Evolutionary conservation across 2,329 filamentous ascomycete genomes (phyloP).

Genomic region (Erysiphe pulchra): DNA sequence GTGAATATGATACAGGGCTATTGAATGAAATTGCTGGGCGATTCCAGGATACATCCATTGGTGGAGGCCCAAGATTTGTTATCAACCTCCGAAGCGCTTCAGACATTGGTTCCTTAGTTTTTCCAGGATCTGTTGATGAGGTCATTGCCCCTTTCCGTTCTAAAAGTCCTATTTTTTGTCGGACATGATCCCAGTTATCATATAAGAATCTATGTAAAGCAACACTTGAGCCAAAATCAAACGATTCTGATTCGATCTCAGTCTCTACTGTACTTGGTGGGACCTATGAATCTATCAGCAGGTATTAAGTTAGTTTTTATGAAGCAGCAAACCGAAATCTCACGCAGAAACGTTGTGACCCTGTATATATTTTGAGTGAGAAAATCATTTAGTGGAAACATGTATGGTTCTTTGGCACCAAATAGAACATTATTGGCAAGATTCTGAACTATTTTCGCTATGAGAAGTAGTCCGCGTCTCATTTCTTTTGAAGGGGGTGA

Average conservation of each 20-base stretch:
- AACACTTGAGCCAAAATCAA: conserved; percentile 47
- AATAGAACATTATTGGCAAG: conserved; percentile 48
- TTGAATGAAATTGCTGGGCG: conserved; percentile 38
- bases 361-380: conserved; percentile 40
- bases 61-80: conserved; percentile 38
- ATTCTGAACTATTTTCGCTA: conserved; percentile 47
- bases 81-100: conserved; percentile 35
- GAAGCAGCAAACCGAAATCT: conserved; percentile 31
- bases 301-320: neutral
- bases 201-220: conserved; percentile 43
- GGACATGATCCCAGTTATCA: conserved; percentile 45
- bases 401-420: conserved; percentile 45
- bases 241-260: conserved; percentile 22
- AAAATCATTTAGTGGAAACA: conserved; percentile 46
- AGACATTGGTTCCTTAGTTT: conserved; percentile 28
- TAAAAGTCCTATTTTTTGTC: conserved; percentile 33
- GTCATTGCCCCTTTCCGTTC: conserved; percentile 30
- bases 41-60: conserved; percentile 43
- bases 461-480: conserved; percentile 39
- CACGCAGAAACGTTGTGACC: conserved; percentile 38
- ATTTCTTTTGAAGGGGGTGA: conserved; percentile 39
- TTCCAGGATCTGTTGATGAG: conserved; percentile 25
- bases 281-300: conserved; percentile 13
- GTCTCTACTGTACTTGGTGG: conserved; percentile 21
- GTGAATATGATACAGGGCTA: conserved; percentile 34